phyloP scores from a whole-genome alignment of 2,329 filamentous ascomycete species.

The Raffaelea ambrosiae region DNA sequence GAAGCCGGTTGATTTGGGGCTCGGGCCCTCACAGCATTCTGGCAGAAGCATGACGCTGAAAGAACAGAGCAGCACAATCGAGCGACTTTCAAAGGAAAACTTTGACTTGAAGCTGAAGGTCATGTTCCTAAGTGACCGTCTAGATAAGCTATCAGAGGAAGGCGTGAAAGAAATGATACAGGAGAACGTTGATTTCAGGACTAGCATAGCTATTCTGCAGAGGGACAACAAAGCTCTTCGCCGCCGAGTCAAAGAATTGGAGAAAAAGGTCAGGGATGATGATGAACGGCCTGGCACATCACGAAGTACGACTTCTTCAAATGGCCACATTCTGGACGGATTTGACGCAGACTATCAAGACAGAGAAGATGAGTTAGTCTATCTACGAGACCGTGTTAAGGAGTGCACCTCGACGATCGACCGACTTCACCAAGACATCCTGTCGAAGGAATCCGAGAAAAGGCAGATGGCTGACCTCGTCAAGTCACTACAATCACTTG shows the following conservation, averaged over 20 bases:
- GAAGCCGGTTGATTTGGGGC: constrained; percentile 32
- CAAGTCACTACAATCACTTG: constrained; percentile 48
- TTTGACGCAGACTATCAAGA: constrained; percentile 56
- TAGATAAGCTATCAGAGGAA: constrained; percentile 91
- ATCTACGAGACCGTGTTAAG: constrained; percentile 76
- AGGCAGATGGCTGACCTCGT: constrained; percentile 78
- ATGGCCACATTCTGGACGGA: constrained; percentile 46
- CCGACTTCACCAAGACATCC: constrained; percentile 65
- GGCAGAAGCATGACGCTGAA: constrained; percentile 79
- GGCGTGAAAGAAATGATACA: constrained; percentile 97
- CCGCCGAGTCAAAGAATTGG: constrained; percentile 74
- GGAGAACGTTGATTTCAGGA: constrained; percentile 93
- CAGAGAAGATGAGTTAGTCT: constrained; percentile 77
- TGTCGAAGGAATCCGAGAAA: constrained; percentile 77
- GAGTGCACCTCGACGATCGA: constrained; percentile 79
- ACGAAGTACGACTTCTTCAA: constrained; percentile 45
- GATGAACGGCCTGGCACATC: constrained; percentile 55
- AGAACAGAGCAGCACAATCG: constrained; percentile 95
- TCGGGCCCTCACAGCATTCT: constrained; percentile 15
- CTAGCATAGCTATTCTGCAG: constrained; percentile 77
- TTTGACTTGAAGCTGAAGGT: constrained; percentile 97
- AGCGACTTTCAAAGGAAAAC: constrained; percentile 93
- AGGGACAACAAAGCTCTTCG: constrained; percentile 83
- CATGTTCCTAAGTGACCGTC: constrained; percentile 87
- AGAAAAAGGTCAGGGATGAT: constrained; percentile 66